These are phyloP conservation scores for Arxiozyma telluris DNA, from an alignment of 1,139 yeast genomes.

Conservation along the genomic window DNA sequence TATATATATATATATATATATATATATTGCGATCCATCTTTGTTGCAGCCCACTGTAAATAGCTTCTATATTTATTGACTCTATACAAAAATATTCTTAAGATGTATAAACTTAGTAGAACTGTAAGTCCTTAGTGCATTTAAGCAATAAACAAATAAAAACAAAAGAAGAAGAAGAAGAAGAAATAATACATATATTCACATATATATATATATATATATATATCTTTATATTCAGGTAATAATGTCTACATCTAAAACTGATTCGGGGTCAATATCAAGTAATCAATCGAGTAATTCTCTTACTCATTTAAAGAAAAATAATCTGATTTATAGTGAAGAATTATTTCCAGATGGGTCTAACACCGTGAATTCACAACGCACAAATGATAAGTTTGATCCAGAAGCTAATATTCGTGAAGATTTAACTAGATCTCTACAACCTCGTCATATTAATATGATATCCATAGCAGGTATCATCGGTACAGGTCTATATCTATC, in stretches of 20 bases:
- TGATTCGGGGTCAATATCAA: not conserved
- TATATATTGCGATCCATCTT: too few species aligned
- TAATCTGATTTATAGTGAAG: not conserved
- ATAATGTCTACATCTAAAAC: not conserved
- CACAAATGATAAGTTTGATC: constrained; percentile 6
- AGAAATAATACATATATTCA: too few species aligned
- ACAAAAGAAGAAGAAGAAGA: not conserved
- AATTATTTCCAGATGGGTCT: not conserved
- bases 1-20: too few species aligned
- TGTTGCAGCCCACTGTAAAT: too few species aligned
- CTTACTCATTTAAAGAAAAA: not conserved
- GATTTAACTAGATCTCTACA: constrained; percentile 35
- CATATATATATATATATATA: not conserved
- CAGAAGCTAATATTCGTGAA: constrained; percentile 15
- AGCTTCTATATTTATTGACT: too few species aligned
- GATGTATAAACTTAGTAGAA: too few species aligned
- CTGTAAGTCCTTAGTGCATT: too few species aligned
- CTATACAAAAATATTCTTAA: too few species aligned
- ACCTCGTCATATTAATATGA: constrained; percentile 52
- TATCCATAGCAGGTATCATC: constrained; percentile 57
- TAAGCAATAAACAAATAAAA: not conserved
- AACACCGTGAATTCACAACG: not conserved
- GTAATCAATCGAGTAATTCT: not conserved
- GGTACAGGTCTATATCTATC: constrained; percentile 61
- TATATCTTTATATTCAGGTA: not conserved